A percentile compares a stretch with the other conserved stretches of the same genome.
phyloP scores from a whole-genome alignment of 1,139 yeast genomes.

The Saccharomyces hybrid region DNA sequence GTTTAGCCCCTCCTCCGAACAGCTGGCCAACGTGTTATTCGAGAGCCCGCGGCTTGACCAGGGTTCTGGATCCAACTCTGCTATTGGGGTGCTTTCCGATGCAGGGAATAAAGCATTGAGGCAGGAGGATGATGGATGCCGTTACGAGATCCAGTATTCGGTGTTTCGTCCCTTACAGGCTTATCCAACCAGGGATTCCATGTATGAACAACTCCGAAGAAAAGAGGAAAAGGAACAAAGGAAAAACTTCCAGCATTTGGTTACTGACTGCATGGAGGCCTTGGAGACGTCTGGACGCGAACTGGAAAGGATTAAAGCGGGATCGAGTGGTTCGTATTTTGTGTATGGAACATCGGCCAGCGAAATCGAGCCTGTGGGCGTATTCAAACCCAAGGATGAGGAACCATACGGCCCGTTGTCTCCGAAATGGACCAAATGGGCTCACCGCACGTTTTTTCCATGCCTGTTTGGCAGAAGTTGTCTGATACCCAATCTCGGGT shows the following conservation, averaged over 20 bases:
- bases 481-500: constrained; percentile 64
- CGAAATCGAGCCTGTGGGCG: constrained; percentile 36
- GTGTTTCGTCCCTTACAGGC: constrained; percentile 40
- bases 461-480: constrained; percentile 73
- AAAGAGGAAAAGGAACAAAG: background rate
- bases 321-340: constrained; percentile 70
- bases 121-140: background rate
- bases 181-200: constrained; percentile 2
- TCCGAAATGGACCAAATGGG: constrained; percentile 78
- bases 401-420: constrained; percentile 75
- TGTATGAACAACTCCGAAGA: background rate
- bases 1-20: background rate
- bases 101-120: background rate
- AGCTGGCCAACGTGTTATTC: background rate
- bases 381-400: constrained; percentile 74
- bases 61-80: background rate
- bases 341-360: constrained; percentile 32
- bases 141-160: constrained; percentile 41
- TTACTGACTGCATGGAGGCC: constrained; percentile 37
- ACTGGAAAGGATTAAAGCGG: constrained; percentile 53
- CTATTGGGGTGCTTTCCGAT: constrained; percentile 1
- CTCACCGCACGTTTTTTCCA: constrained; percentile 66
- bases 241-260: constrained; percentile 20
- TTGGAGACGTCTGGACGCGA: constrained; percentile 34
- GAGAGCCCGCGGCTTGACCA: background rate